Evolutionary conservation across 495 filamentous ascomycete species (phyloP), one percentile per base, ranked within the genome.

Genomic region (Talaromyces thailandensis): DNA sequence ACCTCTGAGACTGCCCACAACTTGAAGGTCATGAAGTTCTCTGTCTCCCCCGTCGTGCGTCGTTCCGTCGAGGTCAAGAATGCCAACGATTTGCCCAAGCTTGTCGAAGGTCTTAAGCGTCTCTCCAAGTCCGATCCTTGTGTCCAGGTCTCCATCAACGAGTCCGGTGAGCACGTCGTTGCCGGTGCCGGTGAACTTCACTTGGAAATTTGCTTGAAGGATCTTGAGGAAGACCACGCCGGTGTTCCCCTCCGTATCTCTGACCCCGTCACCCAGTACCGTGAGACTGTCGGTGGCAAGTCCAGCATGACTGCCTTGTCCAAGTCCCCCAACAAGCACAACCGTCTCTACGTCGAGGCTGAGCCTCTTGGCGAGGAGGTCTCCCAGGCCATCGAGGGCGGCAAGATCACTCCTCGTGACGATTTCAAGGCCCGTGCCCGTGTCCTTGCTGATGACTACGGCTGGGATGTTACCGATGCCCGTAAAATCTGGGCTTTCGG

Each of bases 21-120:
- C 86, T 80, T 99, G 68, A 99, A 98, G 88, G 94, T 99, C 80
- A 99, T 99, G 94, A 96, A 96, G 82, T 99, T 99, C 90, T 99
- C 94, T 70, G 94, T 99, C 73, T 98, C 94, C 45, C 94, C 94
- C 73, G 94, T 99, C 79, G 95, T 99, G 68, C 94, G 86, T 80
- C 93, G 94, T 67, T 96, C 95, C 76, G 94, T 99, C 68, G 92
- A 98, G 80, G 94, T 97, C 82, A 98, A 97, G 90, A 99, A 99
- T 79, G 95, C 95, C 77, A 90, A 93, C 78, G 94, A 99, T 86
- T 86, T 99, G 64, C 94, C 94, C 78, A 99, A 99, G 88, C 86
- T 99, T 45, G 94, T 99, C 71, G 94, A 99, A 84, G 94, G 94
- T 88, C 90, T 99, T 65, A 99, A 99, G 90, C 92, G 94, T 87